Percentiles rank a stretch among this genome's conserved stretches.
These are phyloP conservation scores for Eucalyptus grandis DNA, from an alignment of 345 rosid genomes.

Conservation along the genomic window DNA sequence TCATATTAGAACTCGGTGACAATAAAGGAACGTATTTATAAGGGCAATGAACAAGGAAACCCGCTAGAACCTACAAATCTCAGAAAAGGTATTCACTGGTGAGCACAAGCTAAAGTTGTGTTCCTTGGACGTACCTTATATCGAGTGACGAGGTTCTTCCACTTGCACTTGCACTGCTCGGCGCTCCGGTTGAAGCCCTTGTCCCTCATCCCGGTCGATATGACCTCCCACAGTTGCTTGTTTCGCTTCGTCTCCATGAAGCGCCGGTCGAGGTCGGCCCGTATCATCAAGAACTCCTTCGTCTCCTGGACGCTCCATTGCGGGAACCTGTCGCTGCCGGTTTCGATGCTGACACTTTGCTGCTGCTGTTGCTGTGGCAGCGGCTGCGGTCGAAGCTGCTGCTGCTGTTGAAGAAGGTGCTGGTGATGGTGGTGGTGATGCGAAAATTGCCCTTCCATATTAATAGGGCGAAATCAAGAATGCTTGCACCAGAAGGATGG, in stretches of 20 bases:
- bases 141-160: conserved; percentile 97
- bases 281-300: conserved; percentile 62
- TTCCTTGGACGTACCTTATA: conserved; percentile 46
- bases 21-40: neutral
- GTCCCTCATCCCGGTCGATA: conserved; percentile 67
- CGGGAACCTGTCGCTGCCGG: conserved; percentile 67
- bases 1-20: neutral
- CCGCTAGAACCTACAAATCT: neutral
- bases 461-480: neutral
- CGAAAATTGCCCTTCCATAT: conserved; percentile 36
- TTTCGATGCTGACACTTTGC: conserved; percentile 14
- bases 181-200: conserved; percentile 79
- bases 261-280: conserved; percentile 73
- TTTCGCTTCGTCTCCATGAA: conserved; percentile 98
- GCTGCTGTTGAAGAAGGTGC: conserved; percentile 8
- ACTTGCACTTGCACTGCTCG: conserved; percentile 99
- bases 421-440: conserved; percentile 35
- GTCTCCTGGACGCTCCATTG: conserved; percentile 95
- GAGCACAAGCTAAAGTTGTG: neutral
- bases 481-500: neutral
- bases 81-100: neutral
- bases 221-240: conserved; percentile 85
- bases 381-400: conserved; percentile 9
- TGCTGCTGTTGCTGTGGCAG: conserved; percentile 30
- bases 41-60: neutral